A percentile compares a stretch with the other conserved stretches of the same genome.
Evolutionary conservation across 2,329 filamentous ascomycete genomes (phyloP).

Genomic region (Beauveria sp.): DNA sequence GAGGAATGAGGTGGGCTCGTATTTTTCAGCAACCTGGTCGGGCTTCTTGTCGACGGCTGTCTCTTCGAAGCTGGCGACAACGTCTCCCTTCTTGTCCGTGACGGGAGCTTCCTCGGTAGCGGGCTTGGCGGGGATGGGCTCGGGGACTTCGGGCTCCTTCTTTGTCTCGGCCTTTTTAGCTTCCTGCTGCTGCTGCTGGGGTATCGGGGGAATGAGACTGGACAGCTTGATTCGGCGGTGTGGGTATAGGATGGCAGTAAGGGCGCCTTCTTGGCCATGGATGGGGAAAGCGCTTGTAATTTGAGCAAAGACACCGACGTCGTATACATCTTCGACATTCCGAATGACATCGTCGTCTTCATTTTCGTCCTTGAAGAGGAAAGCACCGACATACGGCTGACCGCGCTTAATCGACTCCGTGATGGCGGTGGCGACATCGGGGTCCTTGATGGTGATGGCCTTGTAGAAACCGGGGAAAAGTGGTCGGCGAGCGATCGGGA

Average conservation of each 20-base stretch:
- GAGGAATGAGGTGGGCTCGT: constrained; percentile 86
- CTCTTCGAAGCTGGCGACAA: constrained; percentile 96
- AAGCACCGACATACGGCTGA: constrained; percentile 94
- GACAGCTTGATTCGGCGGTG: constrained; percentile 91
- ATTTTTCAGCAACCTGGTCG: constrained; percentile 46
- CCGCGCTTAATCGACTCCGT: constrained; percentile 95
- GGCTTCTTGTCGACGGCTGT: constrained; percentile 53
- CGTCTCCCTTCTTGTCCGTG: constrained; percentile 77
- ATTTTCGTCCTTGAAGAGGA: constrained; percentile 93
- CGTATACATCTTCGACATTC: constrained; percentile 83
- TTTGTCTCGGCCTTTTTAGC: constrained; percentile 44
- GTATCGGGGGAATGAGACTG: constrained; percentile 62
- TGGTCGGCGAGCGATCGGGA: constrained; percentile 88
- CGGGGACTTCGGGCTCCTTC: constrained; percentile 41
- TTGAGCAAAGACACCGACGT: constrained; percentile 94
- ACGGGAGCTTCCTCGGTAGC: constrained; percentile 40
- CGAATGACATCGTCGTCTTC: constrained; percentile 92
- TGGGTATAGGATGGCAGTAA: constrained; percentile 93
- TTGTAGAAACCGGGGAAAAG: constrained; percentile 98
- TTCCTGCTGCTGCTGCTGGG: neutral
- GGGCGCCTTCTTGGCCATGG: constrained; percentile 71
- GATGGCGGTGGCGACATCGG: constrained; percentile 83
- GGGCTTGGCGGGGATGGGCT: constrained; percentile 51
- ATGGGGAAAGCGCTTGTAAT: constrained; percentile 95
- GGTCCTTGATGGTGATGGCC: constrained; percentile 91